Percentiles rank a stretch among this genome's conserved stretches.
These are phyloP conservation scores for Gynochthodes officinalis DNA, from an alignment of 257 asterid species.

Conservation along the genomic window DNA sequence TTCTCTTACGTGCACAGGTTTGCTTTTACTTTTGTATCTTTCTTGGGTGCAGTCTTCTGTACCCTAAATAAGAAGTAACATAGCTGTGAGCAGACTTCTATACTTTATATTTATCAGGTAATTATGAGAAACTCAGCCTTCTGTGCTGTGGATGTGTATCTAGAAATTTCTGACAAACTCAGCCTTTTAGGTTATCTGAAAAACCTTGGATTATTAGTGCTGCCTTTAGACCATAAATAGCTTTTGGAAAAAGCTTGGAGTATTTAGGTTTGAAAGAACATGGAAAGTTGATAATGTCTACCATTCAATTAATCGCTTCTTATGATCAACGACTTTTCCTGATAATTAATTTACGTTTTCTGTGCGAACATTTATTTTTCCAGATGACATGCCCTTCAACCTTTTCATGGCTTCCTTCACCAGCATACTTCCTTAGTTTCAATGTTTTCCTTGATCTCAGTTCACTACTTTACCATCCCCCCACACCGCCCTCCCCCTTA, in stretches of 20 bases:
- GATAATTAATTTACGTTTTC: background rate
- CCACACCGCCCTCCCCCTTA: background rate
- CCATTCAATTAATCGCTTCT: background rate
- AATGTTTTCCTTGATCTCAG: background rate
- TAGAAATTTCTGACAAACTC: slow-evolving; percentile 4
- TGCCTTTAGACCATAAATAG: no score
- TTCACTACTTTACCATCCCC: slow-evolving; percentile 1
- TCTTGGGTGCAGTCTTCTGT: slow-evolving; percentile 3
- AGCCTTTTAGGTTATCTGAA: slow-evolving; percentile 1
- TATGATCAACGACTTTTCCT: slow-evolving; percentile 2
- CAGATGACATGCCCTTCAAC: background rate
- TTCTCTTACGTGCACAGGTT: slow-evolving; percentile 78
- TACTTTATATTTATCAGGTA: background rate
- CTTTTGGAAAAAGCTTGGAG: no score
- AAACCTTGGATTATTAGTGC: background rate
- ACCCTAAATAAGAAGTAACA: background rate
- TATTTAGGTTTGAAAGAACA: background rate
- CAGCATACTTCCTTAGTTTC: background rate
- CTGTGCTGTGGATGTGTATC: background rate
- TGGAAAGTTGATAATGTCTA: background rate
- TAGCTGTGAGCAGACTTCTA: slow-evolving; percentile 1
- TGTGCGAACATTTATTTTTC: background rate
- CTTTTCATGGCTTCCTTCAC: background rate
- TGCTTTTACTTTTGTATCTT: slow-evolving; percentile 18
- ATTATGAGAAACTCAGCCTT: slow-evolving; percentile 1